Base-by-base conservation (phyloP, 2,329 filamentous ascomycete genomes). In the Colletotrichum eremochloae region DNA sequence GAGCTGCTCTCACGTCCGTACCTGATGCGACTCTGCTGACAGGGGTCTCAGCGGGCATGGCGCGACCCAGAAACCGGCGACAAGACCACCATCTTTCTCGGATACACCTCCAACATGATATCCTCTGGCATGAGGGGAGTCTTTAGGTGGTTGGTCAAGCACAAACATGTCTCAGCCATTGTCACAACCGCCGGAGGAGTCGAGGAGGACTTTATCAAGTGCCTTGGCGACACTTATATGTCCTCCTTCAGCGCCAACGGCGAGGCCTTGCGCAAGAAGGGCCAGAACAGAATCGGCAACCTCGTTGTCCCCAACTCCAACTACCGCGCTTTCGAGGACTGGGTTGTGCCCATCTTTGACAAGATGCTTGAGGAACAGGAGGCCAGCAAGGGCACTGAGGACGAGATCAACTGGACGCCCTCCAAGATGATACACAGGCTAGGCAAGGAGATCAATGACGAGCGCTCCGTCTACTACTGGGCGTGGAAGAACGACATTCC, bases 121-220 rank as follows among this genome's bases (percentile, higher is more conserved):
- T 98, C 96, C 0, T 99, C 96, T 4, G 96, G 96, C 11, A 89
- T 99, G 40, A 91, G 96, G 66, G 95, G 97, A 76, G 95, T 95
- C 46, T 86, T 99, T 75, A 93, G 96, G 68, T 99, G 95, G 85
- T 90, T 99, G 0, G 95, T 97, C 56, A 90, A 98, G 84, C 95
- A 99, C 84, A 92, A 91, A 74, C 95, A 98, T 80, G 91, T 99
- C 74, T 96, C 94, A 0, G 93, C 93, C 76, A 94, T 99, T 78
- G 96, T 99, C 73, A 97, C 96, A 33, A 97, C 96, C 0, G 96
- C 96, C 0, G 96, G 96, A 56, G 96, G 96, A 62, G 90, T 99
- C 64, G 96, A 99, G 82, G 96, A 99, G 81, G 96, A 99, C 82
- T 91, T 99, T 70, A 99, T 99, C 88, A 99, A 99, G 85, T 99